These are phyloP conservation scores for Penicillium coprophilum DNA, from an alignment of 495 filamentous ascomycete genomes.

Conservation along the genomic window DNA sequence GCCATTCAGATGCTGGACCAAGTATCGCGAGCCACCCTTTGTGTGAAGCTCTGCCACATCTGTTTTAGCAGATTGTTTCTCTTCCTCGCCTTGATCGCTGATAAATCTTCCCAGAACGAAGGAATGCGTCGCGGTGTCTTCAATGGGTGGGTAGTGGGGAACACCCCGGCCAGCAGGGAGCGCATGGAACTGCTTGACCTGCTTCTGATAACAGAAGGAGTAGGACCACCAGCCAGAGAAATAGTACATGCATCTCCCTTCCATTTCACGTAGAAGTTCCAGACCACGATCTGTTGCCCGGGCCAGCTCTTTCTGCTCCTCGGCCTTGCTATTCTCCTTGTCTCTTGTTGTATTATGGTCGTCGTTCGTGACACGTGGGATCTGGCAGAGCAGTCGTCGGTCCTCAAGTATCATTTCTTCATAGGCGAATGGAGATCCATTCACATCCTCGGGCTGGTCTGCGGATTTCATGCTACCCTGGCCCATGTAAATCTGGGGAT, in stretches of 20 bases:
- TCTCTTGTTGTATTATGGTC: constrained; percentile 53
- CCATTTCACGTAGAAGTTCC: constrained; percentile 84
- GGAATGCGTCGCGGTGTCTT: constrained; percentile 73
- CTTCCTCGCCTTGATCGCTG: constrained; percentile 21
- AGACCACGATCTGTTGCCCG: constrained; percentile 82
- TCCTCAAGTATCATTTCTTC: constrained; percentile 64
- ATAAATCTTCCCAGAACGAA: constrained; percentile 73
- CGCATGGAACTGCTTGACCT: constrained; percentile 91
- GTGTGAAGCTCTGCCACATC: constrained; percentile 66
- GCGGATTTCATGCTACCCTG: constrained; percentile 16
- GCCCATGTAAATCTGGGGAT: constrained; percentile 31
- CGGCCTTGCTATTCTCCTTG: constrained; percentile 55
- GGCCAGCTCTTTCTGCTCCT: constrained; percentile 81
- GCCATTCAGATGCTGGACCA: constrained; percentile 84
- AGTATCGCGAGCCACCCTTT: constrained; percentile 80
- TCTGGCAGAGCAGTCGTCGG: constrained; percentile 77
- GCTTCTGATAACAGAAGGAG: constrained; percentile 85
- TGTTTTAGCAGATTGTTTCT: constrained; percentile 30
- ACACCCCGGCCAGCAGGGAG: constrained; percentile 63
- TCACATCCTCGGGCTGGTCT: neutral
- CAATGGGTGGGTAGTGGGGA: constrained; percentile 66
- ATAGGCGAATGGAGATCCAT: constrained; percentile 27
- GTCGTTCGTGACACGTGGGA: constrained; percentile 64
- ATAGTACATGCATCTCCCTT: constrained; percentile 88
- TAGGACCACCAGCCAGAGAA: constrained; percentile 97